These are phyloP conservation scores for Gleditsia sinensis DNA, from an alignment of 306 rosid genomes.

Conservation along the genomic window DNA sequence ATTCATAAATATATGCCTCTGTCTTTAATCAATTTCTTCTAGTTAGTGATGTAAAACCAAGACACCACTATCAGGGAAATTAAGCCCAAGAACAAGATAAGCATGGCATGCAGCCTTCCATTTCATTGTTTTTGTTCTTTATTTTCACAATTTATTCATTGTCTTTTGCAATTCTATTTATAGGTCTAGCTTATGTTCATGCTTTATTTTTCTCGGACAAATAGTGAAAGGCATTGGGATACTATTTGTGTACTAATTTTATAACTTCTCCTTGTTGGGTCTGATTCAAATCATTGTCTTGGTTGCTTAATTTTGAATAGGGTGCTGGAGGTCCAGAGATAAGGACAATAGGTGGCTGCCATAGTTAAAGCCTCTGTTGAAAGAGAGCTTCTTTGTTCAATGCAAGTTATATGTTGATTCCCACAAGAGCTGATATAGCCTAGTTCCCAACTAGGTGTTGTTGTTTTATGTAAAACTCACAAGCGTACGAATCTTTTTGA, in stretches of 20 bases:
- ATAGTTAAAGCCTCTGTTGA: too few relatives aligned
- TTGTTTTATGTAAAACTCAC: too few relatives aligned
- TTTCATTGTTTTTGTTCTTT: too few relatives aligned
- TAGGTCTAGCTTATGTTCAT: conserved; percentile 29
- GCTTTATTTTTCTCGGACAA: not conserved
- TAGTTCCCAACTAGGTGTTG: too few relatives aligned
- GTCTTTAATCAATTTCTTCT: conserved; percentile 19
- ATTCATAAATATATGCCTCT: too few relatives aligned
- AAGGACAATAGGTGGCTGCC: conserved; percentile 51
- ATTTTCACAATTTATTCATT: not conserved
- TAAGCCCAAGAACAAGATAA: too few relatives aligned
- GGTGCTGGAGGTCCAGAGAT: conserved; percentile 68
- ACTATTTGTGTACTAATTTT: not conserved
- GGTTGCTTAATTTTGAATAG: conserved; percentile 29
- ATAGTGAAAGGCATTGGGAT: not conserved
- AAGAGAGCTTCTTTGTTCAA: too few relatives aligned
- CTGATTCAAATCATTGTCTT: not conserved
- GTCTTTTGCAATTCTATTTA: not conserved
- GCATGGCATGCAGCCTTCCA: too few relatives aligned
- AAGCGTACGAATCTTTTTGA: too few relatives aligned
- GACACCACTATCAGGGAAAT: too few relatives aligned
- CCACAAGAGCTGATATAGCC: conserved; percentile 67
- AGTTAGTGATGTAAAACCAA: conserved; percentile 69
- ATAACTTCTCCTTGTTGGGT: conserved; percentile 1
- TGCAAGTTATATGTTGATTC: conserved; percentile 61